A percentile compares a stretch with the other conserved stretches of the same genome.
Evolutionary conservation across 179 eudicot genomes (phyloP).

Genomic region (Monotropa hypopitys): DNA sequence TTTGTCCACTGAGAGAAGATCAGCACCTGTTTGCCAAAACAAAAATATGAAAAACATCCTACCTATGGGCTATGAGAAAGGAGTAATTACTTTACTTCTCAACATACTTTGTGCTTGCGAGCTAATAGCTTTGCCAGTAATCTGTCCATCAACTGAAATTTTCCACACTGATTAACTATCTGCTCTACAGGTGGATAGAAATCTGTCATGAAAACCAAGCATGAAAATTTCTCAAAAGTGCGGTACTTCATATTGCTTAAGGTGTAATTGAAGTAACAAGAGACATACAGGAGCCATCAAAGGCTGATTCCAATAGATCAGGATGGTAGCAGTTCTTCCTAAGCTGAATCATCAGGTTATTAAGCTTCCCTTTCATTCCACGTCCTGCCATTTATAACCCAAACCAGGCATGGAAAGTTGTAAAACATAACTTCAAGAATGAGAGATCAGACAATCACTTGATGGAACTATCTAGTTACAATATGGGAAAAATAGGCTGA

Average conservation of each 20-base stretch:
- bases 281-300: conserved; percentile 74
- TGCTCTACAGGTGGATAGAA: conserved; percentile 77
- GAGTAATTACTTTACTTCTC: conserved; percentile 1
- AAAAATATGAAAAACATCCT: conserved; percentile 1
- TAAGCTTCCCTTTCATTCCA: conserved; percentile 59
- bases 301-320: conserved; percentile 75
- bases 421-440: background rate
- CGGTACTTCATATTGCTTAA: background rate
- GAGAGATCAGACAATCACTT: background rate
- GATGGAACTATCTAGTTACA: background rate
- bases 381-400: conserved; percentile 29
- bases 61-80: background rate
- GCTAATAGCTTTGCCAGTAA: conserved; percentile 54
- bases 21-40: conserved; percentile 47
- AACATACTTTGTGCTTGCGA: conserved; percentile 69
- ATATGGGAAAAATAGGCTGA: background rate
- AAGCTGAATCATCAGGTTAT: conserved; percentile 81
- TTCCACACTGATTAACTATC: conserved; percentile 88
- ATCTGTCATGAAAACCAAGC: conserved; percentile 27
- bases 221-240: background rate
- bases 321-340: conserved; percentile 97
- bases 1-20: conserved; percentile 95
- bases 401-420: conserved; percentile 2
- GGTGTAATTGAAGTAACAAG: background rate
- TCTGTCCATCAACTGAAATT: conserved; percentile 72